A percentile compares a stretch with the other conserved stretches of the same genome.
Conservation (phyloP, 805 yeast species). For the Yamadazyma kitorensis region DNA sequence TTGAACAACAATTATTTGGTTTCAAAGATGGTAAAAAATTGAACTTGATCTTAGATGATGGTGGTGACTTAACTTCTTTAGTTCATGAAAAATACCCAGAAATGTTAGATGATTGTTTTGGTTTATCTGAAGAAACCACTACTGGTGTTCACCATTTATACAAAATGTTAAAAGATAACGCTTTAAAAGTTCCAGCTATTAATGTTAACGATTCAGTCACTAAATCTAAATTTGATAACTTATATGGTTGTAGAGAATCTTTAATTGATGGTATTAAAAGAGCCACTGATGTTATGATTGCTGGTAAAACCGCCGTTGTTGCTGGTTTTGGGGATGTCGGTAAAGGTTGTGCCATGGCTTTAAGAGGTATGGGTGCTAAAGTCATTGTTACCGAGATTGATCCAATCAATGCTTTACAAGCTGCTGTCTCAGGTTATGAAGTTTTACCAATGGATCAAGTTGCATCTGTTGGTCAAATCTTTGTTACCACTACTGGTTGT, state of each 20-base stretch:
- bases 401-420: conserved; percentile 98
- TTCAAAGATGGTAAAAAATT: conserved; percentile 95
- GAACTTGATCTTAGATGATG: conserved; percentile 97
- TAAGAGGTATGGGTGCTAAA: conserved; percentile 99
- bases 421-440: conserved; percentile 98
- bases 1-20: conserved; percentile 97
- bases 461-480: conserved; percentile 90
- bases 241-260: conserved; percentile 99
- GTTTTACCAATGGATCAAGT: conserved; percentile 95
- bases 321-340: conserved; percentile 99
- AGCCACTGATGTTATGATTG: conserved; percentile 99
- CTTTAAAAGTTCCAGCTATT: conserved; percentile 97
- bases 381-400: conserved; percentile 96
- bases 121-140: conserved; percentile 98
- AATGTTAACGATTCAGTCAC: conserved; percentile 99
- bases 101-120: conserved; percentile 91
- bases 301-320: conserved; percentile 98
- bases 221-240: conserved; percentile 98
- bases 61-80: conserved; percentile 97
- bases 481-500: conserved; percentile 99
- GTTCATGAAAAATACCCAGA: conserved; percentile 99
- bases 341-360: conserved; percentile 99
- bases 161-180: conserved; percentile 87
- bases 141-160: conserved; percentile 99
- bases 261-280: conserved; percentile 98